A percentile compares a stretch with the other conserved stretches of the same genome.
These are phyloP conservation scores for Nannizzia gypsea DNA, from an alignment of 2,329 filamentous ascomycete species.

Conservation along the genomic window DNA sequence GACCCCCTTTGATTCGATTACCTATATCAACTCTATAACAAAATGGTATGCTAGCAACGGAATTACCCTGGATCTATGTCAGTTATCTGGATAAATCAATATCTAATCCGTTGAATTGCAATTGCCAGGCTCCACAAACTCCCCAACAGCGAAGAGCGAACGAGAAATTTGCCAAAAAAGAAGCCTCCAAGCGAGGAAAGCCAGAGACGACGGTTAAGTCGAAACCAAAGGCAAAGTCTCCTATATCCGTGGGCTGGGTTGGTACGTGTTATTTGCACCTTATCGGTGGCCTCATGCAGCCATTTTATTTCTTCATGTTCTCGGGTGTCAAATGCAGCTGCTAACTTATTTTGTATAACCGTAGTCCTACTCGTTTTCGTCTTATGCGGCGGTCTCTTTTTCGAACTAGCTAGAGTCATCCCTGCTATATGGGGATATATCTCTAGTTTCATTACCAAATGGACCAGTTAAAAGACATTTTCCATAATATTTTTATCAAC, in stretches of 20 bases:
- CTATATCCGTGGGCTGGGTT: constrained; percentile 47
- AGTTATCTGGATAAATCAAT: background rate
- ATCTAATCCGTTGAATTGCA: constrained; percentile 16
- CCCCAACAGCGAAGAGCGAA: constrained; percentile 55
- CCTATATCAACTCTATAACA: background rate
- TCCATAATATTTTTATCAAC: background rate
- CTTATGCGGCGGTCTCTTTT: constrained; percentile 48
- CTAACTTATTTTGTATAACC: background rate
- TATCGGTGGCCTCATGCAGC: background rate
- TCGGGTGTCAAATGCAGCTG: background rate
- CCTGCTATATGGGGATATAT: constrained; percentile 28
- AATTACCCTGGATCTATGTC: background rate
- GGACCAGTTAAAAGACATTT: constrained; percentile 10
- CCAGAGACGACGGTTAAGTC: constrained; percentile 33
- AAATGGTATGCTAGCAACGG: background rate
- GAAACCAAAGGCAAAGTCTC: constrained; percentile 41
- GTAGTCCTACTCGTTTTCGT: constrained; percentile 52
- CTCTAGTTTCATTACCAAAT: constrained; percentile 12
- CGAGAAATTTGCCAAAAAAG: constrained; percentile 46
- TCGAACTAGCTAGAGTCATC: constrained; percentile 42
- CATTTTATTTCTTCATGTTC: background rate
- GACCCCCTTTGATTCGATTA: background rate
- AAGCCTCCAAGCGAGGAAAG: constrained; percentile 51
- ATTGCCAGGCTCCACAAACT: constrained; percentile 44
- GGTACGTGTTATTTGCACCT: constrained; percentile 36